phyloP scores from a whole-genome alignment of 2,329 filamentous ascomycete species.

The Pyrenochaeta sp. region DNA sequence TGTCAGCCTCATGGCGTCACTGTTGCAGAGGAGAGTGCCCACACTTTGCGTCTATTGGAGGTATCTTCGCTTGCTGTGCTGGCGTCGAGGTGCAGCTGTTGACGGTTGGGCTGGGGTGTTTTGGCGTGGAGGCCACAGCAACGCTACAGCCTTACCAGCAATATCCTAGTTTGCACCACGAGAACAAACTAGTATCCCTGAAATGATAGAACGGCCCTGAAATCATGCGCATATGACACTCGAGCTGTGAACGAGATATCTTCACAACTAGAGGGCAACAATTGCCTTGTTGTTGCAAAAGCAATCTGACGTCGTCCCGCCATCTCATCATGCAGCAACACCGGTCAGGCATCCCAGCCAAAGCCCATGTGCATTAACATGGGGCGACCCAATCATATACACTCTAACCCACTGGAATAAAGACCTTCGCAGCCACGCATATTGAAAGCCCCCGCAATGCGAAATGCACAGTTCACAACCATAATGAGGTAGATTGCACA shows the following conservation, averaged over 20 bases:
- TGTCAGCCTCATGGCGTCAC: constrained; percentile 32
- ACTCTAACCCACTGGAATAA: neutral
- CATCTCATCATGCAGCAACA: constrained; percentile 14
- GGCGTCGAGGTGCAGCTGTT: constrained; percentile 25
- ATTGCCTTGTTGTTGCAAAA: constrained; percentile 2
- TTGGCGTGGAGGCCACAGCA: constrained; percentile 24
- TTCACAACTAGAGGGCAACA: neutral
- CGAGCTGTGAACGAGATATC: neutral
- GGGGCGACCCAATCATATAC: constrained; percentile 7
- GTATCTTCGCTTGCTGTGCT: constrained; percentile 21
- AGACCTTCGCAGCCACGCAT: neutral
- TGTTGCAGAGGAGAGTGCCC: constrained; percentile 18
- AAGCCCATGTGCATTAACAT: constrained; percentile 5
- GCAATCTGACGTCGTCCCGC: constrained; percentile 23
- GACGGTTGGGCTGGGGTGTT: constrained; percentile 27
- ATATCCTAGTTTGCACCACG: constrained; percentile 8
- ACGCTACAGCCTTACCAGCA: constrained; percentile 18
- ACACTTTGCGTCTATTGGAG: constrained; percentile 24
- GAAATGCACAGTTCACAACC: neutral
- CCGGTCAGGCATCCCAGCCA: constrained; percentile 19
- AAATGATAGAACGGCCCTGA: neutral
- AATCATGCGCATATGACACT: neutral
- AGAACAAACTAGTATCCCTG: neutral
- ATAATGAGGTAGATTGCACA: neutral
- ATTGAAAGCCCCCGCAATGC: neutral